Percentiles rank a stretch among this genome's conserved stretches.
Conservation (phyloP, 495 filamentous ascomycete species). For the Aspergillus funiculosus region DNA sequence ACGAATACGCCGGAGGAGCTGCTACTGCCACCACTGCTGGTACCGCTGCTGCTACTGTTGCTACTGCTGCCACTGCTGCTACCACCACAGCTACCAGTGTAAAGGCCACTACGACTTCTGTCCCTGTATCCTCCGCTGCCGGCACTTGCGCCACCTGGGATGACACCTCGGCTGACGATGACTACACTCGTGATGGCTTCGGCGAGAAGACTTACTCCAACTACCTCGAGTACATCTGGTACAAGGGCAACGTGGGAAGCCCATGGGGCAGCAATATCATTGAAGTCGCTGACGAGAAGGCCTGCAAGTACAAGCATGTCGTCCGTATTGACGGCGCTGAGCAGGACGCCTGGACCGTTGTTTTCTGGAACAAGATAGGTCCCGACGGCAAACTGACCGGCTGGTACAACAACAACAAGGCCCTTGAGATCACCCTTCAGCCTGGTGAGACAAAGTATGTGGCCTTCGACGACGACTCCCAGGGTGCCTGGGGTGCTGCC, state of each 20-base stretch:
- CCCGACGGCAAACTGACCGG: conserved; percentile 33
- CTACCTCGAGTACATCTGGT: conserved; percentile 18
- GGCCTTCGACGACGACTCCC: conserved; percentile 43
- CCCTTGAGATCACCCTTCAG: conserved; percentile 38
- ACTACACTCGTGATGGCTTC: conserved; percentile 29
- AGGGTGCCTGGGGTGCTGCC: conserved; percentile 37
- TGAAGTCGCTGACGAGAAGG: conserved; percentile 30
- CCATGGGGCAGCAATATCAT: conserved; percentile 53
- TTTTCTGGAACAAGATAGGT: conserved; percentile 51
- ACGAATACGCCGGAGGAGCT: conserved; percentile 48
- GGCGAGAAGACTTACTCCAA: conserved; percentile 22
- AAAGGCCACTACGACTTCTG: conserved; percentile 18
- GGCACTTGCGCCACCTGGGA: conserved; percentile 26
- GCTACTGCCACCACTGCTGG: conserved; percentile 15
- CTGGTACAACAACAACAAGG: conserved; percentile 38
- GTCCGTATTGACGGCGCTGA: conserved; percentile 40
- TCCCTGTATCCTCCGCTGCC: conserved; percentile 18
- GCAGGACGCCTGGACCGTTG: conserved; percentile 34
- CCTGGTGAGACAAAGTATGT: conserved; percentile 38
- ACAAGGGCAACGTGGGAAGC: conserved; percentile 42
- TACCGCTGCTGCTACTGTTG: conserved; percentile 12
- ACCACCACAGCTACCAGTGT: conserved; percentile 18
- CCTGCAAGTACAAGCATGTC: conserved; percentile 43
- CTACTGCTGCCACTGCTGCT: conserved; percentile 12
- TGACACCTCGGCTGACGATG: conserved; percentile 17